Percentiles rank a stretch among this genome's conserved stretches.
These are phyloP conservation scores for Xylaria sp. DNA, from an alignment of 2,329 filamentous ascomycete species.

Conservation along the genomic window DNA sequence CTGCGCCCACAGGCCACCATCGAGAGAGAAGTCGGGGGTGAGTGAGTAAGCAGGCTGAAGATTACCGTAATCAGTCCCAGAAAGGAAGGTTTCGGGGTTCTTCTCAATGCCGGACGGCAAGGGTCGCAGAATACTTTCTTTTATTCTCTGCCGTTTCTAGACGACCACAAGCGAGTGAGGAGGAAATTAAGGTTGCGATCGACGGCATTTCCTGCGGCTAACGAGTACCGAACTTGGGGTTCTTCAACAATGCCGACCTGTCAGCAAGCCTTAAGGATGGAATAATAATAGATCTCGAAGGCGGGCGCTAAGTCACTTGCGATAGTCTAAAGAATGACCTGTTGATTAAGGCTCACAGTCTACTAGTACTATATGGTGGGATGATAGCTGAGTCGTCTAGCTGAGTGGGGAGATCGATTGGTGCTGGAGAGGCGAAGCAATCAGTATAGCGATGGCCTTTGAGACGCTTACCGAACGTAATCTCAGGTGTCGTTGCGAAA, in stretches of 20 bases:
- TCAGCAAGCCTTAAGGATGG: conserved; percentile 19
- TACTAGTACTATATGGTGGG: not conserved
- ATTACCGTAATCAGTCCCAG: conserved; percentile 28
- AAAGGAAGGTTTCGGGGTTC: conserved; percentile 28
- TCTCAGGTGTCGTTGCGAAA: not conserved
- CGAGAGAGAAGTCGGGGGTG: conserved; percentile 12
- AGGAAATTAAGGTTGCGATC: conserved; percentile 30
- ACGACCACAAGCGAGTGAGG: conserved; percentile 4
- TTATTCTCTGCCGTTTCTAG: conserved; percentile 27
- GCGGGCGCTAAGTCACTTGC: not conserved
- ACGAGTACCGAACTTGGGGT: conserved; percentile 24
- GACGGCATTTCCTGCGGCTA: conserved; percentile 18
- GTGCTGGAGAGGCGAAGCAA: conserved; percentile 6
- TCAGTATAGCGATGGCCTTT: not conserved
- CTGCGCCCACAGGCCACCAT: conserved; percentile 2
- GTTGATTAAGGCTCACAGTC: not conserved
- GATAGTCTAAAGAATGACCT: not conserved
- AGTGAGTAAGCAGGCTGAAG: conserved; percentile 30
- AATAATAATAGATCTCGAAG: conserved; percentile 23
- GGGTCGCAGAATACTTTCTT: not conserved
- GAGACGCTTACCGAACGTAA: not conserved
- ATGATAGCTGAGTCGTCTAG: not conserved
- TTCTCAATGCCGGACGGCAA: conserved; percentile 7
- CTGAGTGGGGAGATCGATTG: not conserved
- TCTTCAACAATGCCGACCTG: conserved; percentile 17